Base-by-base conservation (phyloP, 441 rosid genomes). In the Eruca vesicaria region DNA sequence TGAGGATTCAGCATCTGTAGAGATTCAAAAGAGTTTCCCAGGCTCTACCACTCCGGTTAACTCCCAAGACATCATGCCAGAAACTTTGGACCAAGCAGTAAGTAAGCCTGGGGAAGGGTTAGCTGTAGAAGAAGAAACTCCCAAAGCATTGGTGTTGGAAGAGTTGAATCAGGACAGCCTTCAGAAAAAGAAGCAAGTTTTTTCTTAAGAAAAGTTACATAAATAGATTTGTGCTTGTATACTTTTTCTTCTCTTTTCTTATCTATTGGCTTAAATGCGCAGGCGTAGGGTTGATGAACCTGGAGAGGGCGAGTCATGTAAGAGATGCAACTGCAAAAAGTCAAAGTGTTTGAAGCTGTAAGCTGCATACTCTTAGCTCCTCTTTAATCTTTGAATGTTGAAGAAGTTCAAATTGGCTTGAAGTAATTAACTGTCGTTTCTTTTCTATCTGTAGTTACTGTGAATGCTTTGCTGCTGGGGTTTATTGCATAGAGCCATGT, bases 401-500 rank as follows among this genome's bases (percentile, higher is more conserved):
- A 9, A 21, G 6, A 64, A 16, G 1, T 15, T 55, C 26, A 32
- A 48, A 15, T 56, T 68, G 53, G 41, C 28, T 58, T 68, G 70
- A 23, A 62, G 62, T 68, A 29, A 19, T 48, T 29, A 55, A 61
- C 33, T n/a, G 8, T 32, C 9, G 21, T 20, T 58, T 57, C 43
- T 61, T 23, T 50, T 64, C 55, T 78, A 19, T 68, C 50, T 78
- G 85, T 87, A 96, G 99, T 76, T 96, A 96, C 81, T 96, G 99
- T 74, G 99, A 96, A 82, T 96, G 99, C 85, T 96, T 96, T 85
- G 99, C 99, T 77, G 99, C 99, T 69, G 99, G 99, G 11, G 90
- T 96, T 29, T 96, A 96, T 84, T 96, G 99, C 83, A 90, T 96
- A 62, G 99, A 92, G 72, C 98, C 98, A 8, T 96, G 99, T 71